These are phyloP conservation scores for Leptographium galeiforme DNA, from an alignment of 2,329 filamentous ascomycete species.

Conservation along the genomic window DNA sequence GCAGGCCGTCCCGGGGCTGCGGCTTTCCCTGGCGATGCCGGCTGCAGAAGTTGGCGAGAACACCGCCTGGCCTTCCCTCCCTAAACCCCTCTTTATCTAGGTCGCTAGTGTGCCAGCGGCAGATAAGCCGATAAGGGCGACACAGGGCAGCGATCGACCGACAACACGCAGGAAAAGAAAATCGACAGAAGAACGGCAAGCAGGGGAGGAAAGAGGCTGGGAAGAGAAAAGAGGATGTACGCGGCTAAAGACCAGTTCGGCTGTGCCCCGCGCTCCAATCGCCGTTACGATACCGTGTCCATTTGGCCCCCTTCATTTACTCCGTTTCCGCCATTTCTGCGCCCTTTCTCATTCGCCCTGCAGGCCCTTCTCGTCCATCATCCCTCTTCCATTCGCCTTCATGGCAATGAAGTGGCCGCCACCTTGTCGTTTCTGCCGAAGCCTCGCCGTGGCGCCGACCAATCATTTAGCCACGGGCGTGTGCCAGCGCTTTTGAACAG, in stretches of 20 bases:
- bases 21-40: neutral
- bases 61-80: neutral
- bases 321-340: neutral
- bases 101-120: neutral
- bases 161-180: neutral
- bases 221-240: neutral
- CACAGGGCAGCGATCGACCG: neutral
- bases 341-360: neutral
- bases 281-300: neutral
- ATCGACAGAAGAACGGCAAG: neutral
- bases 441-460: constrained; percentile 6
- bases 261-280: neutral
- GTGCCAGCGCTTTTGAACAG: neutral
- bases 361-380: neutral
- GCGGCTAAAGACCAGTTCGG: neutral
- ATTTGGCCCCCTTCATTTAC: neutral
- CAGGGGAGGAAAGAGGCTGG: neutral
- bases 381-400: neutral
- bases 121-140: neutral
- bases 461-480: constrained; percentile 12
- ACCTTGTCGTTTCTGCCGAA: neutral
- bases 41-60: neutral
- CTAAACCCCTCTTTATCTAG: constrained; percentile 1
- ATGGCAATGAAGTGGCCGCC: neutral
- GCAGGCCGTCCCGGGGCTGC: neutral